phyloP scores from a whole-genome alignment of 805 yeast genomes.

The Komagataella ulmi region DNA sequence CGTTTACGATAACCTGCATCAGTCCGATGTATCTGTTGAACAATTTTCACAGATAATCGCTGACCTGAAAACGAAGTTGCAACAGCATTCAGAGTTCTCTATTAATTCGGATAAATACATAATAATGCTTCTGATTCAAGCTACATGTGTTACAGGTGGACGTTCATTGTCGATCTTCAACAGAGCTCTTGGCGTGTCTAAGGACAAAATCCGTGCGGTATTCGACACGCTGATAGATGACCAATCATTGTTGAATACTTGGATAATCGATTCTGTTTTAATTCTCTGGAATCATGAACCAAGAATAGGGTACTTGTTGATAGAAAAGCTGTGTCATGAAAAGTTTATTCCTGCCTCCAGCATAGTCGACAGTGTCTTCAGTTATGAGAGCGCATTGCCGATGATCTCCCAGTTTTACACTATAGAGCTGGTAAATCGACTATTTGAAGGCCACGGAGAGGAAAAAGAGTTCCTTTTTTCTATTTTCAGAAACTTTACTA shows the following conservation, averaged over 20 bases:
- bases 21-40: slow-evolving; percentile 12
- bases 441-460: slow-evolving; percentile 3
- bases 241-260: slow-evolving; percentile 9
- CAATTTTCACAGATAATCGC: slow-evolving; percentile 14
- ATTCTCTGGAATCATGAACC: slow-evolving; percentile 56
- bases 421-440: slow-evolving; percentile 21
- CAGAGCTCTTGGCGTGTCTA: slow-evolving; percentile 22
- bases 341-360: slow-evolving; percentile 27
- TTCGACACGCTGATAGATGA: slow-evolving; percentile 10
- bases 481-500: not conserved
- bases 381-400: slow-evolving; percentile 16
- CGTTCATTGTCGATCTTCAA: slow-evolving; percentile 74
- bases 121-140: slow-evolving; percentile 51
- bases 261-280: slow-evolving; percentile 43
- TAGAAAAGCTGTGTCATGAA: slow-evolving; percentile 35
- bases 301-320: slow-evolving; percentile 47
- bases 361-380: slow-evolving; percentile 29
- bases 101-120: slow-evolving; percentile 28
- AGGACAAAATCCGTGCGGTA: slow-evolving; percentile 13
- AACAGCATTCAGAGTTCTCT: slow-evolving; percentile 6
- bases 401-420: slow-evolving; percentile 31
- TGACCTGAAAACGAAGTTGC: slow-evolving; percentile 10
- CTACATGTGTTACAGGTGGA: slow-evolving; percentile 72
- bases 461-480: slow-evolving; percentile 2
- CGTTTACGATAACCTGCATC: slow-evolving; percentile 19